Base-by-base conservation (phyloP, 768 basidiomycete genomes). In the Suillus bovinus region DNA sequence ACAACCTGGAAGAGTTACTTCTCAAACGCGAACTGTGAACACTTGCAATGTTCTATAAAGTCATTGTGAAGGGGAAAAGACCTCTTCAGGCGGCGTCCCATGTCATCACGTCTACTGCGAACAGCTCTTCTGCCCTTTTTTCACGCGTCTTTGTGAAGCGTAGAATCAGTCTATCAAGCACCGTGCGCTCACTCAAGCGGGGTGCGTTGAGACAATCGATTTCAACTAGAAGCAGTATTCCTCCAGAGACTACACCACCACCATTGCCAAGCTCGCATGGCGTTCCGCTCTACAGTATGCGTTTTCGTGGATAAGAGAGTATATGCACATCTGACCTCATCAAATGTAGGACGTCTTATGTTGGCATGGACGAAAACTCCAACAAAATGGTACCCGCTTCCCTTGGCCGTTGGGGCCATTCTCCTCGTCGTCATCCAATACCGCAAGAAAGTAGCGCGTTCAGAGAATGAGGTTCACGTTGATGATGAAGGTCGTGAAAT, bases 311-410 rank as follows among this genome's bases (percentile, higher is more conserved):
- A 39, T 27, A 38, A 13, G 20, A 24, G 20, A 27, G 0, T 22
- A 9, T 58, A 34, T 56, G 41, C 24, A 54, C 20, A 42, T 20
- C 62, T 42, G 33, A 63, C 63, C 64, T 69, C 52, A 63, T 54
- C 17, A 2, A 56, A 6, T 64, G 49, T 4, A 88, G 90, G 83
- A 47, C 85, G 82, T 71, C 75, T 96, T 8, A 79, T 90, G 33
- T 81, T 83, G 63, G 91, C 93, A 31, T 94, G 93, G 93, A 87
- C 83, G 6, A 80, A 88, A 69, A 95, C 96, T 0, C 93, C 94
- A 0, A 95, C 91, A 39, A 92, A 88, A 75, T 99, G 96, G 96
- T 96, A 96, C 68, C 96, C 96, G 11, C 83, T 98, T 50, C 95
- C 95, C 17, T 77, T 96, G 61, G 93, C 93, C 13, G 89, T 95